phyloP scores from a whole-genome alignment of 306 rosid species.

The Adenanthera pavonina region DNA sequence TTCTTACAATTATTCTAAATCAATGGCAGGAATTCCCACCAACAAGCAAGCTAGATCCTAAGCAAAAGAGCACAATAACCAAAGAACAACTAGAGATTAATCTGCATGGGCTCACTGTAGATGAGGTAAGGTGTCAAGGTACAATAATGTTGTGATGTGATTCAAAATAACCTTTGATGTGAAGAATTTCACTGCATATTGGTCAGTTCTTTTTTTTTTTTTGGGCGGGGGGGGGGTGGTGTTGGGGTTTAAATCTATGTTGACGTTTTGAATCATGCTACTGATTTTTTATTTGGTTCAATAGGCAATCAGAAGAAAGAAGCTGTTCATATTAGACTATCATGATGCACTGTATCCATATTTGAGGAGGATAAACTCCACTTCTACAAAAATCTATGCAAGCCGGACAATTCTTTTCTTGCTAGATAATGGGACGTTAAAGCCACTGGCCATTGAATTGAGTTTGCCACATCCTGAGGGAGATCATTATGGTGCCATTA shows the following conservation, averaged over 20 bases:
- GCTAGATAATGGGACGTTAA: slow-evolving; percentile 63
- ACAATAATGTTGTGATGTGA: neutral
- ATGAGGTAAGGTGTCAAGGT: slow-evolving; percentile 58
- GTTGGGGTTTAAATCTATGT: neutral
- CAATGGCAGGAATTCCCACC: slow-evolving; percentile 78
- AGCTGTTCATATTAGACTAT: slow-evolving; percentile 69
- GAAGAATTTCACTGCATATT: slow-evolving; percentile 5
- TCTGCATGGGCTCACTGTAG: slow-evolving; percentile 59
- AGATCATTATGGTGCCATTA: slow-evolving; percentile 61
- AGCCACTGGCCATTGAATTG: slow-evolving; percentile 76
- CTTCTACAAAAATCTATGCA: slow-evolving; percentile 66
- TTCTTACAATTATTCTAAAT: slow-evolving; percentile 20
- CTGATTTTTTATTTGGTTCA: slow-evolving; percentile 28
- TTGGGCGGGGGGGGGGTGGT: too few species aligned
- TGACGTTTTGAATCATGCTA: slow-evolving; percentile 12
- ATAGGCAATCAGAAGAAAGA: slow-evolving; percentile 65
- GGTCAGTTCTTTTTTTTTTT: neutral
- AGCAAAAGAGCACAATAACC: slow-evolving; percentile 65
- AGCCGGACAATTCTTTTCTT: slow-evolving; percentile 71
- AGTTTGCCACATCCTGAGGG: slow-evolving; percentile 71
- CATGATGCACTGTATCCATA: slow-evolving; percentile 77
- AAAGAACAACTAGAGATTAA: slow-evolving; percentile 54
- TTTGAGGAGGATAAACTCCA: slow-evolving; percentile 66
- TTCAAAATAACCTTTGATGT: slow-evolving; percentile 7
- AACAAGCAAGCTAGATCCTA: slow-evolving; percentile 68